Base-by-base conservation (phyloP, 2,329 filamentous ascomycete species). In the Coniochaeta ligniaria region DNA sequence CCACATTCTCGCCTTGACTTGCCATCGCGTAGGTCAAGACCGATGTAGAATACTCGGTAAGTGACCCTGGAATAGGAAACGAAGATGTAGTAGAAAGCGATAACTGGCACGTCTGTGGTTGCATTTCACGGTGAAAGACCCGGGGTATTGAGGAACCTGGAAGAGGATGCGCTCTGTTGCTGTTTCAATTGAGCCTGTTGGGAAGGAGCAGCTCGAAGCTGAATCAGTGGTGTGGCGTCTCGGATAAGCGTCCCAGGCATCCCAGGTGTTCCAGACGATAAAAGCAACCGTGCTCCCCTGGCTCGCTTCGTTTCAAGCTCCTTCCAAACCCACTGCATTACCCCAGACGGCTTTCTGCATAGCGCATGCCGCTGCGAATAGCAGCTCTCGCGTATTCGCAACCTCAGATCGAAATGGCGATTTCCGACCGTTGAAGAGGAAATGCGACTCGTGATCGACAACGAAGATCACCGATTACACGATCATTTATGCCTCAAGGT, bases 151-250 rank as follows among this genome's bases (percentile, higher is more conserved):
- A n/a, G n/a, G n/a, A n/a, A n/a, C n/a, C 17, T 2, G 6, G 28
- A 57, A 12, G 28, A 22, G 54, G 33, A 57, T 36, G 54, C 31
- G 35, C 54, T 36, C 8, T 35, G 52, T 33, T 24, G 28, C 26
- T 33, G 54, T 57, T 57, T 57, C 54, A 38, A 38, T 22, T 24
- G 54, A 38, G 28, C 22, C 12, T 16, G 28, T 45, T 33, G 36
- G 28, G 16, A 26, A 59, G 26, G 41, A 24, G 17, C 17, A 8
- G 6, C 17, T 35, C 33, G 20, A 36, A n/a, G 31, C 28, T 62
- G 57, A 61, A 50, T 56, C 60, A 58, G 26, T 60, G 59, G 52
- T 28, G 59, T 45, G 36, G 57, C 50, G 62, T 63, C 62, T 60
- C 62, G 60, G 60, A 61, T 63, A 61, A 59, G 61, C 28, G 54